A percentile compares a stretch with the other conserved stretches of the same genome.
Evolutionary conservation across 2,329 filamentous ascomycete genomes (phyloP).

Genomic region (Penicillium expansum): DNA sequence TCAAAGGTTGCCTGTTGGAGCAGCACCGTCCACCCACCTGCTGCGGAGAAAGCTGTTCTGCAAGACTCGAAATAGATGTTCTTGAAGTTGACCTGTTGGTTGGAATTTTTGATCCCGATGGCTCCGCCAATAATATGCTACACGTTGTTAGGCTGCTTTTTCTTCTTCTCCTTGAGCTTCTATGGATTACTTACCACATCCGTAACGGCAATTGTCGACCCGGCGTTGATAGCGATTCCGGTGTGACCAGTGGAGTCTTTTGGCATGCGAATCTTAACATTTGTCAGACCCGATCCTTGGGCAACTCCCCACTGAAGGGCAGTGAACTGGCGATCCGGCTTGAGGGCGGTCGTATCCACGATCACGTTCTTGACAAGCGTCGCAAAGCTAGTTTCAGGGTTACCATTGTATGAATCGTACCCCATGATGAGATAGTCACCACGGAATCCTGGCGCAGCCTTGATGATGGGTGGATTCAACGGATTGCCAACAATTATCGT

Average conservation of each 20-base stretch:
- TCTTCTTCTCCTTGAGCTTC: neutral
- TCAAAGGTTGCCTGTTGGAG: conserved; percentile 30
- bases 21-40: conserved; percentile 29
- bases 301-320: conserved; percentile 37
- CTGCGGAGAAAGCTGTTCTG: conserved; percentile 48
- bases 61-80: conserved; percentile 59
- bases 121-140: conserved; percentile 29
- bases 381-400: conserved; percentile 33
- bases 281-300: conserved; percentile 34
- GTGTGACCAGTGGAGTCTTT: conserved; percentile 26
- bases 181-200: conserved; percentile 23
- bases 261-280: conserved; percentile 35
- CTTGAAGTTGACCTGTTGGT: conserved; percentile 44
- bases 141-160: conserved; percentile 4
- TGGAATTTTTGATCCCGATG: conserved; percentile 30
- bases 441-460: conserved; percentile 24
- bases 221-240: conserved; percentile 27
- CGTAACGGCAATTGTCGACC: conserved; percentile 28
- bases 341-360: conserved; percentile 30
- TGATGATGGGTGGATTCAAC: conserved; percentile 29
- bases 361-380: conserved; percentile 34
- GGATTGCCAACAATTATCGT: conserved; percentile 36
- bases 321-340: conserved; percentile 18
- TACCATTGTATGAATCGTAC: conserved; percentile 22
- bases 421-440: conserved; percentile 32